phyloP scores from a whole-genome alignment of 495 filamentous ascomycete genomes.

The Penicillium turbatum region DNA sequence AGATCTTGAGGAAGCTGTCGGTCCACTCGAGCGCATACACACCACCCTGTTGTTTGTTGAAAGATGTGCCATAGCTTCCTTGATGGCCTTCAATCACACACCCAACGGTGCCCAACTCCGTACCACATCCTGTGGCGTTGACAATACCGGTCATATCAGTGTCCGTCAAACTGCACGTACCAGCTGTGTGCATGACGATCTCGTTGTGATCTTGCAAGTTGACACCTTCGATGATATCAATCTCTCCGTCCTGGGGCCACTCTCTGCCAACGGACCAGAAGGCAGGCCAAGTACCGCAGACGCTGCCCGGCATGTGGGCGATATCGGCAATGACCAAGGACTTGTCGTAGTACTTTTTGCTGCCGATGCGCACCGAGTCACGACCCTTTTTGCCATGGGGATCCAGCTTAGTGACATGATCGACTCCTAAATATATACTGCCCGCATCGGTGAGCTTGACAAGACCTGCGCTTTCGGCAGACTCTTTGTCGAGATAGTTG shows the following conservation, averaged over 20 bases:
- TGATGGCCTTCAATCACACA: slow-evolving; percentile 40
- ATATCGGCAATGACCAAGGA: slow-evolving; percentile 74
- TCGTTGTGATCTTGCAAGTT: slow-evolving; percentile 60
- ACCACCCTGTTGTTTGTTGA: slow-evolving; percentile 71
- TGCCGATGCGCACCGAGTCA: slow-evolving; percentile 61
- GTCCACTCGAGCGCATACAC: slow-evolving; percentile 79
- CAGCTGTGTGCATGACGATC: slow-evolving; percentile 71
- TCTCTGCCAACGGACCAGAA: slow-evolving; percentile 69
- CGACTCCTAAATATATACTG: slow-evolving; percentile 50
- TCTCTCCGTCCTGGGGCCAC: slow-evolving; percentile 81
- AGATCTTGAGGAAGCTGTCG: slow-evolving; percentile 61
- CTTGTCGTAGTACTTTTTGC: slow-evolving; percentile 61
- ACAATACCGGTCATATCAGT: slow-evolving; percentile 45
- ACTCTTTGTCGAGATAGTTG: slow-evolving; percentile 54
- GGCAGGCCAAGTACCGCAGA: slow-evolving; percentile 73
- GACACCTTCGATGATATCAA: slow-evolving; percentile 89
- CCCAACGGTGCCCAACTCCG: slow-evolving; percentile 48
- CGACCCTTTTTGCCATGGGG: slow-evolving; percentile 50
- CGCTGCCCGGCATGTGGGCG: slow-evolving; percentile 66
- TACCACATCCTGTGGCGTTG: slow-evolving; percentile 52
- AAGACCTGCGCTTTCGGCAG: slow-evolving; percentile 53
- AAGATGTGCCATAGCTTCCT: slow-evolving; percentile 63
- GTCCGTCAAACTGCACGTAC: slow-evolving; percentile 57
- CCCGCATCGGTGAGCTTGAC: slow-evolving; percentile 51
- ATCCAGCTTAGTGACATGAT: slow-evolving; percentile 36